Conservation (phyloP, 1,284 basidiomycete species). For the Ceratobasidium theobromae region DNA sequence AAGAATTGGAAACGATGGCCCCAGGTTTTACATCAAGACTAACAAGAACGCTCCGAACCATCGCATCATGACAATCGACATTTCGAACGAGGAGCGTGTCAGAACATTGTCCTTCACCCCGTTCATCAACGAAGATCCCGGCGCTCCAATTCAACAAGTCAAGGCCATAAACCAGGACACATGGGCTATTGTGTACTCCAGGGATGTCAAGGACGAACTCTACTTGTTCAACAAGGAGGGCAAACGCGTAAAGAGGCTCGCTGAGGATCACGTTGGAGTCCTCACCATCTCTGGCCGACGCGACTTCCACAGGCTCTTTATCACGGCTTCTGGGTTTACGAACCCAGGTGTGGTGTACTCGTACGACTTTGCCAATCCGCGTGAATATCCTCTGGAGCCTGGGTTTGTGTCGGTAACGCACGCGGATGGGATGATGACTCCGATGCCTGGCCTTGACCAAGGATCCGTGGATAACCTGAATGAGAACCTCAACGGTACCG, state of each 20-base stretch:
- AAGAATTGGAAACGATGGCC: constrained; percentile 69
- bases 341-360: constrained; percentile 68
- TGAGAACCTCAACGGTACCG: neutral
- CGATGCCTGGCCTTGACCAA: neutral
- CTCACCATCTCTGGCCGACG: constrained; percentile 56
- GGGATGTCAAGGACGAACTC: constrained; percentile 81
- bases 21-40: constrained; percentile 64
- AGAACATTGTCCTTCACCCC: constrained; percentile 49
- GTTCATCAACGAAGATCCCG: constrained; percentile 70
- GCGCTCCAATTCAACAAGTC: constrained; percentile 48
- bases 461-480: neutral
- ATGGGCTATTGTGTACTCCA: constrained; percentile 68
- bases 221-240: constrained; percentile 68
- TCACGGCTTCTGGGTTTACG: constrained; percentile 68
- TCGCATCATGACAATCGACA: constrained; percentile 67
- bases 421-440: constrained; percentile 23
- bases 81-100: constrained; percentile 51
- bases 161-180: constrained; percentile 57
- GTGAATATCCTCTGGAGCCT: constrained; percentile 39
- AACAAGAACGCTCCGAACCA: constrained; percentile 66
- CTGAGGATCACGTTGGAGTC: constrained; percentile 70
- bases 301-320: constrained; percentile 66
- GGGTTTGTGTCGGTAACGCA: constrained; percentile 14
- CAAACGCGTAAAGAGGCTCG: constrained; percentile 57
- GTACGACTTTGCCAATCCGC: constrained; percentile 57